Conservation (phyloP, 1,139 yeast species). For the Debaryomyces robertsiae region DNA sequence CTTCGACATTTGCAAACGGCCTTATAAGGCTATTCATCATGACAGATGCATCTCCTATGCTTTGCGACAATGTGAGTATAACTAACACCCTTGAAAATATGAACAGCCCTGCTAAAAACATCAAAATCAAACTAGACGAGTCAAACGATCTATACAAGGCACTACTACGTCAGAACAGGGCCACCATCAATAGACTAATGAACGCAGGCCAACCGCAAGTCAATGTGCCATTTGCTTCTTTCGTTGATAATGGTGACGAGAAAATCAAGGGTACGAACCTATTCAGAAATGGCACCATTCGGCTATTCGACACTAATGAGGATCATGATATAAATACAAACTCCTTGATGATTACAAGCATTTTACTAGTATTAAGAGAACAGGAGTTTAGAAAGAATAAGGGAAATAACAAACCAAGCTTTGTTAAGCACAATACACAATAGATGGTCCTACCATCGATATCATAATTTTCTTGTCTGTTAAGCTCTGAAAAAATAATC, state of each 20-base stretch:
- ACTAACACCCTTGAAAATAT: slow-evolving; percentile 12
- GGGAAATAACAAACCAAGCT: slow-evolving; percentile 33
- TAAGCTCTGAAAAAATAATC: no score
- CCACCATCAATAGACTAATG: slow-evolving; percentile 15
- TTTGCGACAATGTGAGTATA: slow-evolving; percentile 26
- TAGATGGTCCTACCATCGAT: no score
- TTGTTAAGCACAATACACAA: slow-evolving; percentile 7
- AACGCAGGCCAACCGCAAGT: slow-evolving; percentile 19
- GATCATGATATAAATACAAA: slow-evolving; percentile 21
- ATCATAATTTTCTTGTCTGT: no score
- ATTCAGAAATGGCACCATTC: slow-evolving; percentile 32
- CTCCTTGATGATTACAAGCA: slow-evolving; percentile 30
- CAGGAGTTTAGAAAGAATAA: slow-evolving; percentile 42
- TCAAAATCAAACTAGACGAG: slow-evolving; percentile 16
- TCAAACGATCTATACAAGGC: slow-evolving; percentile 19
- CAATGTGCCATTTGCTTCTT: slow-evolving; percentile 36
- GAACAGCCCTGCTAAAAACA: slow-evolving; percentile 14
- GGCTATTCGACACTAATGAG: slow-evolving; percentile 27
- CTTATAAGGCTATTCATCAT: slow-evolving; percentile 32
- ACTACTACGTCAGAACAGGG: slow-evolving; percentile 19
- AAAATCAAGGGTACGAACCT: slow-evolving; percentile 26
- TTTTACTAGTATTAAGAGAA: slow-evolving; percentile 39
- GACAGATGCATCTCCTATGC: slow-evolving; percentile 22
- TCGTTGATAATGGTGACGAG: slow-evolving; percentile 30
- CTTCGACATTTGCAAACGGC: slow-evolving; percentile 44